Percentiles rank a stretch among this genome's conserved stretches.
These are phyloP conservation scores for Sphaerulina vaccinii DNA, from an alignment of 2,329 filamentous ascomycete genomes.

Conservation along the genomic window DNA sequence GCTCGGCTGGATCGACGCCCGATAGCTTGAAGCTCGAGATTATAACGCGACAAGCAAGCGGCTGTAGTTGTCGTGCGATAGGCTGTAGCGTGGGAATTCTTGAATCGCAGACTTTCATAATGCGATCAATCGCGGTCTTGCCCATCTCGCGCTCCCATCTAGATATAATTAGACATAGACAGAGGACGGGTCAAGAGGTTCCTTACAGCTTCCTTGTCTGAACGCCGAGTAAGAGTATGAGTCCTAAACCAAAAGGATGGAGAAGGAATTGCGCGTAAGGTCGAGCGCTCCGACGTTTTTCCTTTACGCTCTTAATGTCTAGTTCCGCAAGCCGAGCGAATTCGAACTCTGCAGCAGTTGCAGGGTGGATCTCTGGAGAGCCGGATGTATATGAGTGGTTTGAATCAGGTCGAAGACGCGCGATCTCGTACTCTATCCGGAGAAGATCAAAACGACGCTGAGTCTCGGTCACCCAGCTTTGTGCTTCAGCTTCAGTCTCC, in stretches of 20 bases:
- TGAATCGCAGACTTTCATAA: background rate
- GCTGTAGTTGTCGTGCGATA: background rate
- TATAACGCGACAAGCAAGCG: background rate
- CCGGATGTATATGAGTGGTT: background rate
- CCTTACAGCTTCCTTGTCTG: background rate
- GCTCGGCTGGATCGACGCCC: background rate
- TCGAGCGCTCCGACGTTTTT: background rate
- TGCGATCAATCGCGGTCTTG: background rate
- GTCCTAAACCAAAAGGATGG: background rate
- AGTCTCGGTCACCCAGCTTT: background rate
- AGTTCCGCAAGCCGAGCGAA: background rate
- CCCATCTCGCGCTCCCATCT: background rate
- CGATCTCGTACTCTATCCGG: background rate
- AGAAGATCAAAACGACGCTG: background rate
- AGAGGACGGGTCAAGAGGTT: background rate
- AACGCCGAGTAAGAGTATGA: background rate
- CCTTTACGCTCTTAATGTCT: background rate
- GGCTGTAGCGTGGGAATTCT: background rate
- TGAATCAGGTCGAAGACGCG: background rate
- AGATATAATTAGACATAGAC: background rate
- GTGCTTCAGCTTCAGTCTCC: background rate
- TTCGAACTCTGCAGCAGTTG: background rate
- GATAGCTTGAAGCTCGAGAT: background rate
- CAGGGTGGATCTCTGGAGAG: background rate
- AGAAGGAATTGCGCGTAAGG: background rate